Conservation (phyloP, 2,329 filamentous ascomycete genomes). For the Fusarium euwallaceae region DNA sequence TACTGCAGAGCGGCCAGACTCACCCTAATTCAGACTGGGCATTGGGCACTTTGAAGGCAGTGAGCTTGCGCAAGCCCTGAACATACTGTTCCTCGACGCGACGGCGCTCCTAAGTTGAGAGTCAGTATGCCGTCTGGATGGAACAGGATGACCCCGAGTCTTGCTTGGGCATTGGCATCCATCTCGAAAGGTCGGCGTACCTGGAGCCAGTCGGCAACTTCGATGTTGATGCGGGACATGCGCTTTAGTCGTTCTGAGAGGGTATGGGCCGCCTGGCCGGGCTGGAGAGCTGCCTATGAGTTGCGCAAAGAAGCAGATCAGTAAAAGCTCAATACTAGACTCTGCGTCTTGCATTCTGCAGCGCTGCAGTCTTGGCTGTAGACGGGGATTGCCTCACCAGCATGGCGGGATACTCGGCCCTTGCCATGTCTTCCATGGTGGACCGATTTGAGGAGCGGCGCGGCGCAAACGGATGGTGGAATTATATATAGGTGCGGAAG, state of each 20-base stretch:
- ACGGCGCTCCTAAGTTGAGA: slow-evolving; percentile 80
- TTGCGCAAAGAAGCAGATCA: slow-evolving; percentile 36
- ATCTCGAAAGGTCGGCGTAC: slow-evolving; percentile 63
- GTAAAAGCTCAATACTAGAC: slow-evolving; percentile 7
- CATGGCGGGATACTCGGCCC: slow-evolving; percentile 93
- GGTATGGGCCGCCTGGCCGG: slow-evolving; percentile 82
- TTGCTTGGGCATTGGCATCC: slow-evolving; percentile 21
- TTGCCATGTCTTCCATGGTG: slow-evolving; percentile 81
- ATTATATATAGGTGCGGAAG: slow-evolving; percentile 34
- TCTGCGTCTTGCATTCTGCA: background rate
- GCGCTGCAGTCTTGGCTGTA: slow-evolving; percentile 3
- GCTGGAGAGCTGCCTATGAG: slow-evolving; percentile 81
- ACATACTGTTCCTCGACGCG: slow-evolving; percentile 93
- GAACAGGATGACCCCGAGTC: background rate
- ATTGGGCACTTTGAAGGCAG: slow-evolving; percentile 80
- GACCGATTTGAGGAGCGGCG: slow-evolving; percentile 46
- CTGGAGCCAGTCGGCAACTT: slow-evolving; percentile 97
- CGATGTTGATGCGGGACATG: slow-evolving; percentile 86
- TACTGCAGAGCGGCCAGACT: slow-evolving; percentile 47
- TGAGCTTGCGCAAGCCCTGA: slow-evolving; percentile 82
- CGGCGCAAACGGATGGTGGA: slow-evolving; percentile 28
- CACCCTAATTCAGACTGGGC: slow-evolving; percentile 89
- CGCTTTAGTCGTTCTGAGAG: slow-evolving; percentile 90
- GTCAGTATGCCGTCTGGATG: slow-evolving; percentile 23
- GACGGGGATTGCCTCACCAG: slow-evolving; percentile 74